These are phyloP conservation scores for Amyloporia xantha DNA, from an alignment of 768 basidiomycete genomes.

Conservation along the genomic window DNA sequence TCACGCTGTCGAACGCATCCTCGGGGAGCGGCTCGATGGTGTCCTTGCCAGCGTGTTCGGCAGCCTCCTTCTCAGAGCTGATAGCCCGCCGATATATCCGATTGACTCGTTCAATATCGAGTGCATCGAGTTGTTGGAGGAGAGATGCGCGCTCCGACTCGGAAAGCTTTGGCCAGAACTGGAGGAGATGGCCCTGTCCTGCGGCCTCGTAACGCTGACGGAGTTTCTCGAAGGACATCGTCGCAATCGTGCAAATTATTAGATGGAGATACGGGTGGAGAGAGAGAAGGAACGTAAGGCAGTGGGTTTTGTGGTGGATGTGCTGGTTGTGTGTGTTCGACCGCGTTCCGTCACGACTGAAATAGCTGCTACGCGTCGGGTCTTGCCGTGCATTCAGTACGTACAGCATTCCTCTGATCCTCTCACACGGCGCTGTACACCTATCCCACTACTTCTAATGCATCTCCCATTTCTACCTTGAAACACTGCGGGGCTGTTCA, in stretches of 20 bases:
- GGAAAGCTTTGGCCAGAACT: constrained; percentile 75
- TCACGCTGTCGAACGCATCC: constrained; percentile 60
- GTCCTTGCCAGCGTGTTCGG: constrained; percentile 37
- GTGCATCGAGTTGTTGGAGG: constrained; percentile 60
- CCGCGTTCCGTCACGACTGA: background rate
- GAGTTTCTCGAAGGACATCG: constrained; percentile 54
- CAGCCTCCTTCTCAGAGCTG: constrained; percentile 48
- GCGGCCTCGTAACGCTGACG: constrained; percentile 67
- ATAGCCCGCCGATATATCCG: constrained; percentile 77
- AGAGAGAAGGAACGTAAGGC: constrained; percentile 1
- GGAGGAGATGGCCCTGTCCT: constrained; percentile 83
- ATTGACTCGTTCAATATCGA: constrained; percentile 91
- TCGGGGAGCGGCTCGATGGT: constrained; percentile 78
- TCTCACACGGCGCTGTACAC: no score
- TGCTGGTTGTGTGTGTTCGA: background rate
- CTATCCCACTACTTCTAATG: no score
- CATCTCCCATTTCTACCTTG: no score
- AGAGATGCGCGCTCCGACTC: constrained; percentile 58
- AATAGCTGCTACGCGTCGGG: background rate
- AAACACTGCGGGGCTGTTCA: no score
- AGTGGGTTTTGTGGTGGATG: background rate
- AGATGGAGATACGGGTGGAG: constrained; percentile 2
- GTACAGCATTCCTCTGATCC: constrained; percentile 1
- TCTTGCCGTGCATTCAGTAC: background rate
- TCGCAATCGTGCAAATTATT: constrained; percentile 6